Evolutionary conservation across 306 rosid species (phyloP).

Genomic region (Acacia acuminata): DNA sequence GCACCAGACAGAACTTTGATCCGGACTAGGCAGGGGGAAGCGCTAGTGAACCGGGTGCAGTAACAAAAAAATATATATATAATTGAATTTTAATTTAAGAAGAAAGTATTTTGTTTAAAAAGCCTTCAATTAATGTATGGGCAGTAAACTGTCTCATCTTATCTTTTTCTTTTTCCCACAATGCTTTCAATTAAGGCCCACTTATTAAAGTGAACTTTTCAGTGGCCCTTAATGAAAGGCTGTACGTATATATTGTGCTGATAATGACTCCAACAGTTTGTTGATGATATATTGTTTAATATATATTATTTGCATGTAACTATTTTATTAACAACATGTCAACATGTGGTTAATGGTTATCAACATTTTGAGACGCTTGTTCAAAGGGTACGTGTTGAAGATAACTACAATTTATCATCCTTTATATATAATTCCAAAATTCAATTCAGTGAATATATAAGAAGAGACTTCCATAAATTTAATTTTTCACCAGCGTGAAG

Average conservation of each 20-base stretch:
- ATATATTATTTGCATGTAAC: neutral
- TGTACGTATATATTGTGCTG: neutral
- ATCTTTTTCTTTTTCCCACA: neutral
- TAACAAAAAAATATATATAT: too few species aligned
- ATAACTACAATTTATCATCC: neutral
- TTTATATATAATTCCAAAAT: too few species aligned
- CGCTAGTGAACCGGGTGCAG: too few species aligned
- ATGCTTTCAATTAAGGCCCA: slow-evolving; percentile 10
- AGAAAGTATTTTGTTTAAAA: neutral
- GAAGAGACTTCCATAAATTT: neutral
- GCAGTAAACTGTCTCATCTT: neutral
- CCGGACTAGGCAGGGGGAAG: too few species aligned
- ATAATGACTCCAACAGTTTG: neutral
- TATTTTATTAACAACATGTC: neutral
- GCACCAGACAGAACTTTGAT: too few species aligned
- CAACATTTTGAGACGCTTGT: neutral
- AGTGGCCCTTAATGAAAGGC: neutral
- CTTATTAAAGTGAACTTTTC: neutral
- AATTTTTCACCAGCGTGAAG: neutral
- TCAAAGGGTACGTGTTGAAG: neutral
- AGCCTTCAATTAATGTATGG: neutral
- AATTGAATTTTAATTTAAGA: neutral
- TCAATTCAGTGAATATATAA: neutral
- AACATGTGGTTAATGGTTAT: neutral
- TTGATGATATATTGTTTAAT: neutral